These are phyloP conservation scores for Auricularia cornea DNA, from an alignment of 768 basidiomycete genomes.

Conservation along the genomic window DNA sequence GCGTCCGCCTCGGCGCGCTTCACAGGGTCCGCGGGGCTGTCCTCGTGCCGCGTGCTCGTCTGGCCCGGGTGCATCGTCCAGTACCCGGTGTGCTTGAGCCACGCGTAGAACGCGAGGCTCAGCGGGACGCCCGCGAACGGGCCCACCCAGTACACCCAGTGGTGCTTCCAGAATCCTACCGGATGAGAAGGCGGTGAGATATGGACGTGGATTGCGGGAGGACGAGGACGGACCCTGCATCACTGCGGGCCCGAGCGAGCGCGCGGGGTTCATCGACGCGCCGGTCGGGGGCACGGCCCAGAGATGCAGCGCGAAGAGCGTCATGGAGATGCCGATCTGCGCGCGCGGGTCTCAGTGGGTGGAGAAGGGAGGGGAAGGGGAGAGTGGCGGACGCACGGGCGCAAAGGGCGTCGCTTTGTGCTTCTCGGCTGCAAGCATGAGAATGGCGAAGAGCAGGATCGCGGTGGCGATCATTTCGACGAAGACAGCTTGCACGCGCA, in stretches of 20 bases:
- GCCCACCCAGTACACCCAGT: not conserved
- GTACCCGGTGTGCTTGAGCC: conserved; percentile 15
- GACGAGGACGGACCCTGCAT: not conserved
- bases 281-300: conserved; percentile 12
- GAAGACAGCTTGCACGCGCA: conserved; percentile 9
- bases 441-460: conserved; percentile 11
- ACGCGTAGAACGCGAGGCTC: conserved; percentile 16
- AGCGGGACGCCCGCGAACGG: not conserved
- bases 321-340: conserved; percentile 2
- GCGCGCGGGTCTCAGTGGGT: conserved; percentile 2
- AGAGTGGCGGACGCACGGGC: too few species aligned
- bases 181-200: too few species aligned
- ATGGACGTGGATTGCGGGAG: too few species aligned
- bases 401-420: conserved; percentile 6
- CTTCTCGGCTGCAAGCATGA: conserved; percentile 16
- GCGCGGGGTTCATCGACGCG: conserved; percentile 17
- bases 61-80: conserved; percentile 24
- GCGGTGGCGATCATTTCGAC: conserved; percentile 14
- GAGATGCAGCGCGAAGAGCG: not conserved
- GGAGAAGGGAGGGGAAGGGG: too few species aligned
- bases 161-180: too few species aligned
- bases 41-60: conserved; percentile 12
- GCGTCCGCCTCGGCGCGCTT: not conserved
- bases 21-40: conserved; percentile 11
- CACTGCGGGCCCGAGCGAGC: conserved; percentile 17